phyloP scores from a whole-genome alignment of 148 eudicot species.

The Persicaria maculosa region DNA sequence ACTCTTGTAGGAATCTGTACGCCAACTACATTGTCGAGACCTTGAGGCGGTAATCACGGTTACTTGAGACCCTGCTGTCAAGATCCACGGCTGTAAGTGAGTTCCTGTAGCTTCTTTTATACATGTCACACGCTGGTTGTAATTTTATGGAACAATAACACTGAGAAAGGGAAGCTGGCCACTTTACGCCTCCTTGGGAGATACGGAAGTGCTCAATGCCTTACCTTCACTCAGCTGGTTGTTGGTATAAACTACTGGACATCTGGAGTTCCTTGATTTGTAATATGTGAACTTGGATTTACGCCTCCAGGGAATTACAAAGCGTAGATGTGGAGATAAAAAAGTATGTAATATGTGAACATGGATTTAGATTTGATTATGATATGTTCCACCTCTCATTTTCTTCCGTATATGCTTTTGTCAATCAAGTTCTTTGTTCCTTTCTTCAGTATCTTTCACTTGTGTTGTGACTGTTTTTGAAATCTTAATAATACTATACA shows the following conservation, averaged over 20 bases:
- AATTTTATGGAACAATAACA: not conserved
- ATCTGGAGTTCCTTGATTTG: not conserved
- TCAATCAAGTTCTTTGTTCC: not conserved
- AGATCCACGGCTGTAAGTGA: not conserved
- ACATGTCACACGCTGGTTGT: not conserved
- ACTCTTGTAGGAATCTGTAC: slow-evolving; percentile 41
- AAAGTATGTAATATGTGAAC: not conserved
- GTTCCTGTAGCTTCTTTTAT: not conserved
- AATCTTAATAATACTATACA: no score
- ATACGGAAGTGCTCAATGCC: not conserved
- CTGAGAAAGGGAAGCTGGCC: not conserved
- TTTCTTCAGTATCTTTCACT: not conserved
- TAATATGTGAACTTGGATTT: no score
- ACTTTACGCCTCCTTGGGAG: not conserved
- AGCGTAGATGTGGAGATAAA: not conserved
- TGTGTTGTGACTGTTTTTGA: no score
- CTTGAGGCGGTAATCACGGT: slow-evolving; percentile 27
- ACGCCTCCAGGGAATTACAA: not conserved
- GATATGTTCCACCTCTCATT: not conserved
- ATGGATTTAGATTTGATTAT: not conserved
- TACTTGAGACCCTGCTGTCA: not conserved
- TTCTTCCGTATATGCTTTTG: not conserved
- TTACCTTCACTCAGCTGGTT: not conserved
- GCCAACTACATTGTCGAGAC: slow-evolving; percentile 47
- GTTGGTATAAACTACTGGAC: not conserved